A percentile compares a stretch with the other conserved stretches of the same genome.
Evolutionary conservation across 768 basidiomycete species (phyloP).

Genomic region (Pleurotus citrinopileatus): DNA sequence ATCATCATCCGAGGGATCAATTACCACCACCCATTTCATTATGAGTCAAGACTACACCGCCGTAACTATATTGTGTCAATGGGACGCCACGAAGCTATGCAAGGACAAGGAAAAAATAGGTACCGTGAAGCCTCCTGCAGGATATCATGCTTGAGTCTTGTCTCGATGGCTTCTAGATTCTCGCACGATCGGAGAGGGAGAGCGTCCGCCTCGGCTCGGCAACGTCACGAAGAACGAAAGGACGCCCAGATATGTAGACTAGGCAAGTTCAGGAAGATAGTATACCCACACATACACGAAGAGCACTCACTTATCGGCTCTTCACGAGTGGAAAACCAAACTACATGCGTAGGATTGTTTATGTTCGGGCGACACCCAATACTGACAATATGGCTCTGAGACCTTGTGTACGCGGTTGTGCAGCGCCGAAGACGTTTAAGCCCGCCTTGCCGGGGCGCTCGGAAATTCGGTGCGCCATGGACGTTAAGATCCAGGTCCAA

Average conservation of each 20-base stretch:
- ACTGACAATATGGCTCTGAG: slow-evolving; percentile 87
- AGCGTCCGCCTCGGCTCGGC: slow-evolving; percentile 79
- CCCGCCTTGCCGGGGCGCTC: slow-evolving; percentile 74
- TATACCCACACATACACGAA: slow-evolving; percentile 4
- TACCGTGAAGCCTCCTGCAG: slow-evolving; percentile 78
- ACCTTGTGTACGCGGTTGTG: slow-evolving; percentile 92
- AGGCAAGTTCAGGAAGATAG: slow-evolving; percentile 11
- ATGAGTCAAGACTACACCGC: slow-evolving; percentile 89
- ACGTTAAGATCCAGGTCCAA: slow-evolving; percentile 89
- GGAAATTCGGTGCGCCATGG: slow-evolving; percentile 94
- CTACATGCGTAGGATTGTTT: slow-evolving; percentile 65
- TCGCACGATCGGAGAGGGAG: slow-evolving; percentile 85
- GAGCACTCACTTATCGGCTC: slow-evolving; percentile 79
- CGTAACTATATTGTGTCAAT: no score
- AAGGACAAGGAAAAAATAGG: no score
- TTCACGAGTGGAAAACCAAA: slow-evolving; percentile 97
- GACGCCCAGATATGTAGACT: slow-evolving; percentile 88
- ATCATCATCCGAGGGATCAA: background rate
- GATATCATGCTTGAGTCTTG: slow-evolving; percentile 87
- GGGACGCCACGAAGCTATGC: no score
- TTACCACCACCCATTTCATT: slow-evolving; percentile 87
- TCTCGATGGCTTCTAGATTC: slow-evolving; percentile 92
- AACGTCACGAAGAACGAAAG: slow-evolving; percentile 89
- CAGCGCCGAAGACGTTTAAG: slow-evolving; percentile 92
- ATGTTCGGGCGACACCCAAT: slow-evolving; percentile 70